Base-by-base conservation (phyloP, 2,329 filamentous ascomycete genomes). In the Trichophyton mentagrophytes region DNA sequence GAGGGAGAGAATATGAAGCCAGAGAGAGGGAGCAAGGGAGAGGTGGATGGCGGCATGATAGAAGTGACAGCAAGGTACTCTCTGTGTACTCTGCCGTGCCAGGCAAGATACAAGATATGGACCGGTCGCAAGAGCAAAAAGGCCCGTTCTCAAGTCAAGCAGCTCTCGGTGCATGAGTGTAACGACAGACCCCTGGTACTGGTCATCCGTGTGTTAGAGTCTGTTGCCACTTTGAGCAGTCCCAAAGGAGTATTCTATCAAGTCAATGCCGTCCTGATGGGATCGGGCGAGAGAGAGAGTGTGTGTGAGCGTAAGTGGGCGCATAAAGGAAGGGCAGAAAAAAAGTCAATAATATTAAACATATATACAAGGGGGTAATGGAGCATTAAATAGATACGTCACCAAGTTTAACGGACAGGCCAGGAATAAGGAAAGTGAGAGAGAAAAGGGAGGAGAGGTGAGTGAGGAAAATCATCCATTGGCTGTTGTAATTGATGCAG, bases 281-380 rank as follows among this genome's bases (percentile, higher is more conserved):
- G 56, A 27, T 11, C 33, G 25, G 17, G 42, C 30, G 38, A 38
- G 38, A 46, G 57, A 15, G 47, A 42, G 42, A 25, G 42, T 27
- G 25, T 27, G 27, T 30, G 27, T 22, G 3, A 22, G 22, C 22
- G 22, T 22, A 22, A 7, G 27, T 30, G 27, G 7, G 51, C 60
- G 25, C 27, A 58, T 7, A 44, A 17, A n/a, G 40, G n/a, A 44
- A 17, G 6, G 40, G 40, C 11, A 36, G 11, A 20, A 46, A 30
- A 44, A 60, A 56, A 20, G 47, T 30, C 17, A 49, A 49, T 59
- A 59, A 47, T 33, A 47, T 49, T 59, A 33, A 47, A 30, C 36
- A 20, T 53, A 51, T 36, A 55, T 27, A 30, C 27, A 30, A 60
- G 53, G 36, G 22, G 36, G 13, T 11, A 17, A 30, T 36, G 13